phyloP scores from a whole-genome alignment of 2,329 filamentous ascomycete species.

The Aspergillus persii region DNA sequence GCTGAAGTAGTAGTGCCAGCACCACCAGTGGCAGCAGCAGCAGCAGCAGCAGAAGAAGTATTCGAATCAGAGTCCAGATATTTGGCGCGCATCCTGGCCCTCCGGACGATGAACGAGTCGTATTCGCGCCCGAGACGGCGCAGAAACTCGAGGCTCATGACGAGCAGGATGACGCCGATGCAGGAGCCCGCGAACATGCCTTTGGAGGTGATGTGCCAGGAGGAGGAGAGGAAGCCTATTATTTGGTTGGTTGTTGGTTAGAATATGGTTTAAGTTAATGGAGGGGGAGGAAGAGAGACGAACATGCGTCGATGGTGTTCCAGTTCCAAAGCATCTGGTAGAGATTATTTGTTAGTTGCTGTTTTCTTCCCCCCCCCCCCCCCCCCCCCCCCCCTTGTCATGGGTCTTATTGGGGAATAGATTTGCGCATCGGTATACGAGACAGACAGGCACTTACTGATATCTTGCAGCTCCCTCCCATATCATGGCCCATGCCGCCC shows the following conservation, averaged over 20 bases:
- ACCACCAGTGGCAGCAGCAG: too few relatives aligned
- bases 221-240: constrained; percentile 62
- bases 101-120: constrained; percentile 63
- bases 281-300: not conserved
- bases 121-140: constrained; percentile 70
- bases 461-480: constrained; percentile 23
- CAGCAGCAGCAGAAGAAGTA: too few relatives aligned
- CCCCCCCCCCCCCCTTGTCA: not conserved
- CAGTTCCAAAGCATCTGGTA: constrained; percentile 32
- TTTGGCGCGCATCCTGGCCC: constrained; percentile 39
- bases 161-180: constrained; percentile 73
- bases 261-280: not conserved
- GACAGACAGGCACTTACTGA: constrained; percentile 18
- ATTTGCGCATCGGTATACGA: not conserved
- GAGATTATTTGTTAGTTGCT: not conserved
- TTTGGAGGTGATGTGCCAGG: constrained; percentile 67
- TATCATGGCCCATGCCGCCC: constrained; percentile 37
- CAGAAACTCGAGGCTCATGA: constrained; percentile 68
- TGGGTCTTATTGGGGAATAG: not conserved
- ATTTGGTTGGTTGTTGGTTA: not conserved
- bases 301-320: constrained; percentile 28
- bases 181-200: constrained; percentile 78
- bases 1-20: too few relatives aligned
- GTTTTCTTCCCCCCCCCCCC: not conserved
- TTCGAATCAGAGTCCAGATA: constrained; percentile 10